phyloP scores from a whole-genome alignment of 2,329 filamentous ascomycete genomes.

The Pseudohalonectria lignicola region DNA sequence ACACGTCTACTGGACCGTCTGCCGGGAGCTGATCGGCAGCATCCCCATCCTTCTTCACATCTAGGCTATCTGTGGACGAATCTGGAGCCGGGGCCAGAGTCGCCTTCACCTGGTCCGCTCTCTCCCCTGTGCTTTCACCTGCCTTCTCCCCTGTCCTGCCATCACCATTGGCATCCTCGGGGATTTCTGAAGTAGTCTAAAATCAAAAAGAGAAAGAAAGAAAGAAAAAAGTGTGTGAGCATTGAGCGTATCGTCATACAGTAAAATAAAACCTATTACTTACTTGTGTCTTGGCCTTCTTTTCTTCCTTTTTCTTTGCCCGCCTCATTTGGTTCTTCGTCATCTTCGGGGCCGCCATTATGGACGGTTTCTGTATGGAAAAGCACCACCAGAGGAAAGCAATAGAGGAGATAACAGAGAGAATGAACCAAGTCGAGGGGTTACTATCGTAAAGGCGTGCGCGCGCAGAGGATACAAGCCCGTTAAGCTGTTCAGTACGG shows the following conservation, averaged over 20 bases:
- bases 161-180: not conserved
- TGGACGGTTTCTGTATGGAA: no score
- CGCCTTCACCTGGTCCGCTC: conserved; percentile 10
- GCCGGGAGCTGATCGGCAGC: conserved; percentile 22
- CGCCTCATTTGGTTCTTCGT: conserved; percentile 92
- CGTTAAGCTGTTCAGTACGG: no score
- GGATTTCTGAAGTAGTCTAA: conserved; percentile 1
- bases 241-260: no score
- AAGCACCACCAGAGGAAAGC: no score
- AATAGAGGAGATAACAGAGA: no score
- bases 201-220: not conserved
- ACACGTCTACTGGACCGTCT: conserved; percentile 35
- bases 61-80: conserved; percentile 22
- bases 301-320: conserved; percentile 89
- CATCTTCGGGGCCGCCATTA: conserved; percentile 59
- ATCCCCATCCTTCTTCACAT: conserved; percentile 28
- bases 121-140: conserved; percentile 15
- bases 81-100: conserved; percentile 9
- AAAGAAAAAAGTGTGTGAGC: no score
- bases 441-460: no score
- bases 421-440: no score
- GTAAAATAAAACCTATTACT: no score
- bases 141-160: no score
- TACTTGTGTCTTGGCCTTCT: conserved; percentile 53
- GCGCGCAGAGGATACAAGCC: no score